phyloP scores from a whole-genome alignment of 1,284 basidiomycete genomes.

The Boletus semigastroideus region DNA sequence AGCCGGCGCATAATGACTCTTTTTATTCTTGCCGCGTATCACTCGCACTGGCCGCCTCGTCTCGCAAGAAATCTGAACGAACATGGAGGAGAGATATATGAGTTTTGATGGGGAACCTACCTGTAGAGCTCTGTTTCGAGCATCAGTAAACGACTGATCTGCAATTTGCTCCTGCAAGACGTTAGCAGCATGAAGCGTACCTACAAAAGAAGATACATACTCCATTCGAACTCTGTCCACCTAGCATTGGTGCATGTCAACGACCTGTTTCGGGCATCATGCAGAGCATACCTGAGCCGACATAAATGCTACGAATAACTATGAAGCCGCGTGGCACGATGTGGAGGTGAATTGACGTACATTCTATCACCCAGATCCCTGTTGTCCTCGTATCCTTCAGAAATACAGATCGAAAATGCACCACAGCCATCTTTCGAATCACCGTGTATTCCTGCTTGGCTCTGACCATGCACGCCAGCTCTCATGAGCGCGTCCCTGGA shows the following conservation, averaged over 20 bases:
- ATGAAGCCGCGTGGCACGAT: background rate
- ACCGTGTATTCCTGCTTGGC: slow-evolving; percentile 30
- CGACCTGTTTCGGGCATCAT: background rate
- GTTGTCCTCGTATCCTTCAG: slow-evolving; percentile 44
- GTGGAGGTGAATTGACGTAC: slow-evolving; percentile 28
- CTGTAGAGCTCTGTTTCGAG: slow-evolving; percentile 34
- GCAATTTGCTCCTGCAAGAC: slow-evolving; percentile 24
- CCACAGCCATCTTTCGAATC: slow-evolving; percentile 21
- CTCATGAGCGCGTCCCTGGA: slow-evolving; percentile 9
- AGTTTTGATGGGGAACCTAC: slow-evolving; percentile 16
- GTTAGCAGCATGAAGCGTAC: background rate
- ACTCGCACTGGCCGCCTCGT: slow-evolving; percentile 43
- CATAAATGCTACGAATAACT: slow-evolving; percentile 36
- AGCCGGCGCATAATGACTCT: slow-evolving; percentile 33
- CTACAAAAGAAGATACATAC: slow-evolving; percentile 14
- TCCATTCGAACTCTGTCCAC: background rate
- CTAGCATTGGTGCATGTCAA: background rate
- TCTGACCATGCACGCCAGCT: slow-evolving; percentile 21
- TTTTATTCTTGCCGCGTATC: slow-evolving; percentile 33
- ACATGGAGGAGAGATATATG: background rate
- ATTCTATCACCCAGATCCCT: slow-evolving; percentile 39
- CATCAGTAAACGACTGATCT: slow-evolving; percentile 37
- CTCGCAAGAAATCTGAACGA: slow-evolving; percentile 29
- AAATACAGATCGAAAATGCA: slow-evolving; percentile 43
- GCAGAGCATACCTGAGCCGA: slow-evolving; percentile 27